These are phyloP conservation scores for Zygnema circumcarinatum DNA, from an alignment of 139 green algal genomes.

Conservation along the genomic window DNA sequence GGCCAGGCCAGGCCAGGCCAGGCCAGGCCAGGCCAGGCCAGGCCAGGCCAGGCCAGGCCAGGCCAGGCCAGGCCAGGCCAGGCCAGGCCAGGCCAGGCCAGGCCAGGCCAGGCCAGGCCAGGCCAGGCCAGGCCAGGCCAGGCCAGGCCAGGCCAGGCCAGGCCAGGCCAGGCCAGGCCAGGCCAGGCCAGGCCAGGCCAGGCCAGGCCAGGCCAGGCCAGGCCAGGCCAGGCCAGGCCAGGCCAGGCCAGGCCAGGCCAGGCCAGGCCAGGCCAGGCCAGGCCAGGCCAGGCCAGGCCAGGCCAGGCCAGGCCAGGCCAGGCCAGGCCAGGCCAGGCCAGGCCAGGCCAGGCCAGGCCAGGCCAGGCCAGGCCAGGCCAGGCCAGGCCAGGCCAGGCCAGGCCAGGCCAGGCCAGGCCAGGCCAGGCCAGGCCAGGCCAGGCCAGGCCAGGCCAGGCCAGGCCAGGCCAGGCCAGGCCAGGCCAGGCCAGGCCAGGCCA, in stretches of 20 bases:
- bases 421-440: slow-evolving; percentile 35
- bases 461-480: slow-evolving; percentile 35
- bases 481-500: slow-evolving; percentile 35
- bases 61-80: slow-evolving; percentile 35
- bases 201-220: slow-evolving; percentile 35
- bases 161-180: slow-evolving; percentile 35
- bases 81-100: slow-evolving; percentile 35
- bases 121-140: slow-evolving; percentile 35
- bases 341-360: slow-evolving; percentile 35
- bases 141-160: slow-evolving; percentile 35
- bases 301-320: slow-evolving; percentile 35
- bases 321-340: slow-evolving; percentile 35
- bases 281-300: slow-evolving; percentile 35
- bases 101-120: slow-evolving; percentile 35
- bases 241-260: slow-evolving; percentile 35
- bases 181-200: slow-evolving; percentile 35
- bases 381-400: slow-evolving; percentile 35
- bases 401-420: slow-evolving; percentile 35
- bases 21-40: slow-evolving; percentile 26
- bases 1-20: slow-evolving; percentile 25
- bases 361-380: slow-evolving; percentile 35
- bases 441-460: slow-evolving; percentile 35
- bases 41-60: slow-evolving; percentile 34
- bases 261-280: slow-evolving; percentile 35
- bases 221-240: slow-evolving; percentile 35